phyloP scores from a whole-genome alignment of 78 protist genomes.

The Planoprotostelium fungivorum region DNA sequence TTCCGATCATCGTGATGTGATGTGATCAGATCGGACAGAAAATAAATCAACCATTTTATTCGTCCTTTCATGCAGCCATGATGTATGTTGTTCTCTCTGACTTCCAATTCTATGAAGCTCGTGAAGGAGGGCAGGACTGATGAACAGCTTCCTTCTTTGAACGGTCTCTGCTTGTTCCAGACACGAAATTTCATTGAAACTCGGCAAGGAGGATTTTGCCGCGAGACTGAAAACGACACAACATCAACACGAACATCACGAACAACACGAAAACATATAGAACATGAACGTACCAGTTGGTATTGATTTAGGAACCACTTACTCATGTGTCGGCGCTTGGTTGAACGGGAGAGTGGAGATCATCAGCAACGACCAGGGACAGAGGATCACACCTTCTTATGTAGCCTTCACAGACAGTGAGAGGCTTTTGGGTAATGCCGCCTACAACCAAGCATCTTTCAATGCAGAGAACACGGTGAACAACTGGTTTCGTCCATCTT shows the following conservation, averaged over 20 bases:
- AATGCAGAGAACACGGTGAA: constrained; percentile 95
- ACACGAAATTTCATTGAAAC: no score
- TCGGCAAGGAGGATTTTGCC: no score
- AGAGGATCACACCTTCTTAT: constrained; percentile 93
- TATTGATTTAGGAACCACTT: constrained; percentile 92
- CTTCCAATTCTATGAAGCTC: no score
- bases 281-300: constrained; percentile 79
- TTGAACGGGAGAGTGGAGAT: constrained; percentile 83
- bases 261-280: neutral
- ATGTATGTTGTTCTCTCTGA: no score
- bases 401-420: constrained; percentile 91
- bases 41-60: no score
- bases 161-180: no score
- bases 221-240: no score
- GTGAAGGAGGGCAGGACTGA: no score
- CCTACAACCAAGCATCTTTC: constrained; percentile 82
- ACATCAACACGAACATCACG: neutral
- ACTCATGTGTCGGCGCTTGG: constrained; percentile 82
- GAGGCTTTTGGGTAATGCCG: constrained; percentile 94
- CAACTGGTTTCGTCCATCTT: constrained; percentile 73
- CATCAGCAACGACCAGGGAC: constrained; percentile 87
- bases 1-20: no score
- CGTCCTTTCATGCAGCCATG: no score
- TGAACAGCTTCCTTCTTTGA: no score
- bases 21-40: no score